Conservation (phyloP, 1,139 yeast species). For the Saccharomyces hybrid region DNA sequence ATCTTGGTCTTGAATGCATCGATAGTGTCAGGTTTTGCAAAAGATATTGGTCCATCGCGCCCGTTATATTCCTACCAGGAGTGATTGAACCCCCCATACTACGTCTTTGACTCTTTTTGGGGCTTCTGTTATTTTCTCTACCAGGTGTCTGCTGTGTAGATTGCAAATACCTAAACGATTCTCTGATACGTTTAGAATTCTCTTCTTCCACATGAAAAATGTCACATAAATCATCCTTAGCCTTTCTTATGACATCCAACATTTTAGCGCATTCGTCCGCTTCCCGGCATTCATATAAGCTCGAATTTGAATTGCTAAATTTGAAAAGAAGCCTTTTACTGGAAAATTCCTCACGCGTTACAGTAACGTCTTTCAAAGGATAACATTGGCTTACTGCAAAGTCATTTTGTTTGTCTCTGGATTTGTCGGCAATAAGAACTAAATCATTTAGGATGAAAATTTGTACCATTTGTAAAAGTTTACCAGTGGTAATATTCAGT, state of each 20-base stretch:
- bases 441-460: slow-evolving; percentile 73
- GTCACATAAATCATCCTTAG: slow-evolving; percentile 51
- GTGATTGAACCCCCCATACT: slow-evolving; percentile 15
- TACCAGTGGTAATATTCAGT: slow-evolving; percentile 79
- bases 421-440: slow-evolving; percentile 63
- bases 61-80: neutral
- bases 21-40: slow-evolving; percentile 25
- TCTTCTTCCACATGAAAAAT: slow-evolving; percentile 37
- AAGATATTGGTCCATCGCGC: slow-evolving; percentile 22
- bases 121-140: slow-evolving; percentile 24
- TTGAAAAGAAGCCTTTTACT: slow-evolving; percentile 27
- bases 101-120: slow-evolving; percentile 23
- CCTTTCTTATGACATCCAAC: slow-evolving; percentile 52
- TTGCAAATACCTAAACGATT: slow-evolving; percentile 40
- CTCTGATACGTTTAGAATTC: slow-evolving; percentile 40
- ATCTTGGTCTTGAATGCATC: slow-evolving; percentile 23
- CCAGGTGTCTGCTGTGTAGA: slow-evolving; percentile 27
- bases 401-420: slow-evolving; percentile 36
- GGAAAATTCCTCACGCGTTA: slow-evolving; percentile 30
- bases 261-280: slow-evolving; percentile 52
- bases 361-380: slow-evolving; percentile 57
- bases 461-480: slow-evolving; percentile 69
- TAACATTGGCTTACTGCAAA: slow-evolving; percentile 75
- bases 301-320: slow-evolving; percentile 15
- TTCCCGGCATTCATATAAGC: slow-evolving; percentile 47